A percentile compares a stretch with the other conserved stretches of the same genome.
Evolutionary conservation across 768 basidiomycete genomes (phyloP).

Genomic region (Amanita phalloides): DNA sequence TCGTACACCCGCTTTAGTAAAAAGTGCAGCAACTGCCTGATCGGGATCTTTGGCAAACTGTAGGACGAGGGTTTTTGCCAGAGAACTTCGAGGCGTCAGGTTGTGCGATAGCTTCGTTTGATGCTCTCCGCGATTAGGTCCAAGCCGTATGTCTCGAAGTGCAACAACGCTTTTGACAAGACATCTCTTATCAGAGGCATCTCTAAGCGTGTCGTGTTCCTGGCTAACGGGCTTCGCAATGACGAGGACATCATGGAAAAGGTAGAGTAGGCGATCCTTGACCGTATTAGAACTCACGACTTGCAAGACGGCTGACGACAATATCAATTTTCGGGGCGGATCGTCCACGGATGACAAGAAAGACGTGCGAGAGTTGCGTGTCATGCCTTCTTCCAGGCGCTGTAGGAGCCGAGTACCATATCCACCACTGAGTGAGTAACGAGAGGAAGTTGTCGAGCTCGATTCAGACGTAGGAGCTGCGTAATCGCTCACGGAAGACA

Average conservation of each 20-base stretch:
- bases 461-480: slow-evolving; percentile 66
- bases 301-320: slow-evolving; percentile 83
- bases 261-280: slow-evolving; percentile 92
- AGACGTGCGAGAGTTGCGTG: slow-evolving; percentile 45
- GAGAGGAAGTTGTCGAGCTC: slow-evolving; percentile 61
- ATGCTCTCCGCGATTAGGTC: slow-evolving; percentile 57
- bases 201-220: slow-evolving; percentile 49
- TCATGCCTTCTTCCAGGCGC: slow-evolving; percentile 60
- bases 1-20: slow-evolving; percentile 43
- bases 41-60: slow-evolving; percentile 78
- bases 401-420: slow-evolving; percentile 43
- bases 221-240: slow-evolving; percentile 82
- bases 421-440: slow-evolving; percentile 38
- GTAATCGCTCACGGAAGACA: slow-evolving; percentile 66
- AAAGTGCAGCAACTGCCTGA: slow-evolving; percentile 61
- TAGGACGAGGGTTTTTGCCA: slow-evolving; percentile 64
- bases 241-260: slow-evolving; percentile 94
- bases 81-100: slow-evolving; percentile 40
- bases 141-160: slow-evolving; percentile 58
- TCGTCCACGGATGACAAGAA: slow-evolving; percentile 63
- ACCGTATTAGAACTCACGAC: slow-evolving; percentile 90
- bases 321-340: slow-evolving; percentile 76
- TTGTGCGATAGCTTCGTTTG: slow-evolving; percentile 30
- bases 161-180: slow-evolving; percentile 85
- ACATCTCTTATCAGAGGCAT: slow-evolving; percentile 68